A percentile compares a stretch with the other conserved stretches of the same genome.
phyloP scores from a whole-genome alignment of 2,329 filamentous ascomycete species.

The Epichloe amarillans region DNA sequence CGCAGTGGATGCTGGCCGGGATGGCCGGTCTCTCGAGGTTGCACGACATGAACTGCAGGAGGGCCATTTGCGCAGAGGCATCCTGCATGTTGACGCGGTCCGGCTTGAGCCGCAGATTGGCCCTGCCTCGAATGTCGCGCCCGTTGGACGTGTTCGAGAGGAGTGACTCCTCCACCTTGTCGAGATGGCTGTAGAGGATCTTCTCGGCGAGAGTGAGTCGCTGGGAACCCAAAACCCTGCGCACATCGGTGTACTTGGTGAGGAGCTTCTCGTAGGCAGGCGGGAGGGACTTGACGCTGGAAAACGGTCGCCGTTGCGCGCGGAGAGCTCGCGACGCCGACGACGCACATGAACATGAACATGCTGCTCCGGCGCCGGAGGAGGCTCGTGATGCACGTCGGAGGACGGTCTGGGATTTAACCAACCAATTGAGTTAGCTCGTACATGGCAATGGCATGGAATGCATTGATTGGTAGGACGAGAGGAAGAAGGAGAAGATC shows the following conservation, averaged over 20 bases:
- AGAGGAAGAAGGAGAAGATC: background rate
- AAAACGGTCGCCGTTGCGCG: conserved; percentile 21
- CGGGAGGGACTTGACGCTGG: conserved; percentile 30
- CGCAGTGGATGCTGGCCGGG: conserved; percentile 94
- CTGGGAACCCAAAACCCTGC: conserved; percentile 52
- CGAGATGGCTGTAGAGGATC: conserved; percentile 92
- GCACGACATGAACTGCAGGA: conserved; percentile 98
- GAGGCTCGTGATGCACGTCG: conserved; percentile 16
- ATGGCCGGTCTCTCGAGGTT: conserved; percentile 80
- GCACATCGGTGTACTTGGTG: conserved; percentile 62
- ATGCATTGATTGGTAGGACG: too few species aligned
- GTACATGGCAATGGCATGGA: too few species aligned
- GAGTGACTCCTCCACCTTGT: conserved; percentile 79
- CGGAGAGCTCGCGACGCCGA: conserved; percentile 4
- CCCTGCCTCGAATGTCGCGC: conserved; percentile 67
- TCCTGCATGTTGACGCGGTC: conserved; percentile 99
- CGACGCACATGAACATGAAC: background rate
- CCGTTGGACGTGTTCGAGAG: conserved; percentile 74
- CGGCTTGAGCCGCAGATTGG: conserved; percentile 92
- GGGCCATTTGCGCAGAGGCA: conserved; percentile 94
- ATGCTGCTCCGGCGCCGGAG: conserved; percentile 13
- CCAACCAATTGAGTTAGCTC: background rate
- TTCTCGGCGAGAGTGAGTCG: conserved; percentile 87
- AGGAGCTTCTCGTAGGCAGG: conserved; percentile 77
- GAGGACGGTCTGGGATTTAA: conserved; percentile 22